phyloP scores from a whole-genome alignment of 495 filamentous ascomycete species.

The Penicillium longicatenatum region DNA sequence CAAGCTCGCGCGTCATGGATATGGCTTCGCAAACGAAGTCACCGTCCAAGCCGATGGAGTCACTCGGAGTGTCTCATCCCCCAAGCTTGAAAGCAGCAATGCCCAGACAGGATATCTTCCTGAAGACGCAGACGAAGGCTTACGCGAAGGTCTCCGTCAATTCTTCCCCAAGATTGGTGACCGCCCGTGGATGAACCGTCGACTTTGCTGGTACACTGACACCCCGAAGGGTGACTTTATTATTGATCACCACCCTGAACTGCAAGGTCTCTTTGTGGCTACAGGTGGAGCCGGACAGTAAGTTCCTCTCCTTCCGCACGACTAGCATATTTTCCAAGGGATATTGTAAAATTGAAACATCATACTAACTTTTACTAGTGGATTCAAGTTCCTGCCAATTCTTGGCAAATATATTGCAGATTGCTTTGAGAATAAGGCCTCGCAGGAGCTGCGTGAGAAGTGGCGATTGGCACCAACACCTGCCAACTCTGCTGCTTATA shows the following conservation, averaged over 20 bases:
- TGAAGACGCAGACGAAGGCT: slow-evolving; percentile 56
- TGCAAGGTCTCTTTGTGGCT: slow-evolving; percentile 66
- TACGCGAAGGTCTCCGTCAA: slow-evolving; percentile 57
- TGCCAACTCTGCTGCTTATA: slow-evolving; percentile 9
- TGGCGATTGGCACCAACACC: slow-evolving; percentile 52
- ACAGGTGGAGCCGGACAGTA: slow-evolving; percentile 76
- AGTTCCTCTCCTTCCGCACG: slow-evolving; percentile 8
- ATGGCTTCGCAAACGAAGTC: slow-evolving; percentile 58
- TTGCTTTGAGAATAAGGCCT: slow-evolving; percentile 52
- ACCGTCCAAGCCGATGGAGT: slow-evolving; percentile 33
- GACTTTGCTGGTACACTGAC: slow-evolving; percentile 54
- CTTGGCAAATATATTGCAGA: slow-evolving; percentile 71
- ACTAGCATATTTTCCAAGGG: neutral
- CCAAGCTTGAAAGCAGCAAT: slow-evolving; percentile 35
- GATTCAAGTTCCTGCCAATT: slow-evolving; percentile 80
- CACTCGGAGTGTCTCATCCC: slow-evolving; percentile 26
- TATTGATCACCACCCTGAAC: slow-evolving; percentile 66
- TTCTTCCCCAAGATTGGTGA: slow-evolving; percentile 60
- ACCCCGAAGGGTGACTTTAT: slow-evolving; percentile 75
- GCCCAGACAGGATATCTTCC: slow-evolving; percentile 44
- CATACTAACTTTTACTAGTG: slow-evolving; percentile 34
- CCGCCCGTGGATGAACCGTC: slow-evolving; percentile 56
- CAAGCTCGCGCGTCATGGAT: slow-evolving; percentile 76
- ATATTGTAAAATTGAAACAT: neutral
- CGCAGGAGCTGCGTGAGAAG: slow-evolving; percentile 54